These are phyloP conservation scores for Thielaviopsis populi DNA, from an alignment of 2,329 filamentous ascomycete genomes.

Conservation along the genomic window DNA sequence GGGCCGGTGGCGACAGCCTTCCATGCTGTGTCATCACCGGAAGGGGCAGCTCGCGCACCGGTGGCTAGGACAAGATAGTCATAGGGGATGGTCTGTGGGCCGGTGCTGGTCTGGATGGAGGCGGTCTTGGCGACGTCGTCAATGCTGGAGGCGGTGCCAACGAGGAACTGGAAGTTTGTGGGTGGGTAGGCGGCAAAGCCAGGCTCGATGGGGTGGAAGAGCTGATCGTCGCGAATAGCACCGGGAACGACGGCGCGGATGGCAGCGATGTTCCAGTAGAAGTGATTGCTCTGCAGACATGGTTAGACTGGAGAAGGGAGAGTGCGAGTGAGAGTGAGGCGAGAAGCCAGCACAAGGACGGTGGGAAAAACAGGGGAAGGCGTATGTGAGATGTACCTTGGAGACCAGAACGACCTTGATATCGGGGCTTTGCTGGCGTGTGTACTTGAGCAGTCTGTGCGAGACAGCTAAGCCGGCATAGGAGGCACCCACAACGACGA, in stretches of 20 bases:
- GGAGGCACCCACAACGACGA: conserved; percentile 40
- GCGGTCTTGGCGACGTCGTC: conserved; percentile 29
- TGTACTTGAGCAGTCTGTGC: conserved; percentile 40
- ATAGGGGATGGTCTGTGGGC: conserved; percentile 29
- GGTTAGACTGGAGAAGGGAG: not conserved
- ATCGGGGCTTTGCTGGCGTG: conserved; percentile 29
- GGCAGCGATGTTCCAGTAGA: conserved; percentile 44
- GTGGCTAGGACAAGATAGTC: conserved; percentile 45
- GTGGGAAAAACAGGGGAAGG: no score
- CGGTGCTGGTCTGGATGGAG: conserved; percentile 19
- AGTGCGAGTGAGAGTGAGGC: not conserved
- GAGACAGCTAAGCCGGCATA: conserved; percentile 38
- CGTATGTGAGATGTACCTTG: conserved; percentile 28
- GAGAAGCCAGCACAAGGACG: not conserved
- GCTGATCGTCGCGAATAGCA: conserved; percentile 33
- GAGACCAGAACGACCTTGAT: conserved; percentile 41
- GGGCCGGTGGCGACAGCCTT: conserved; percentile 29
- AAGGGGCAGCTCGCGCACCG: conserved; percentile 29
- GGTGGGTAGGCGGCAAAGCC: conserved; percentile 36
- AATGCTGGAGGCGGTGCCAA: conserved; percentile 33
- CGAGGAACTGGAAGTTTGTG: conserved; percentile 35
- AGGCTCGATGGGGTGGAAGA: conserved; percentile 34
- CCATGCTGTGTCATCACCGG: conserved; percentile 33
- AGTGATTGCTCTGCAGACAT: conserved; percentile 35
- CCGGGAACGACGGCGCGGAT: conserved; percentile 40